Conservation (phyloP, 805 yeast genomes). For the Brettanomyces naardenensis region DNA sequence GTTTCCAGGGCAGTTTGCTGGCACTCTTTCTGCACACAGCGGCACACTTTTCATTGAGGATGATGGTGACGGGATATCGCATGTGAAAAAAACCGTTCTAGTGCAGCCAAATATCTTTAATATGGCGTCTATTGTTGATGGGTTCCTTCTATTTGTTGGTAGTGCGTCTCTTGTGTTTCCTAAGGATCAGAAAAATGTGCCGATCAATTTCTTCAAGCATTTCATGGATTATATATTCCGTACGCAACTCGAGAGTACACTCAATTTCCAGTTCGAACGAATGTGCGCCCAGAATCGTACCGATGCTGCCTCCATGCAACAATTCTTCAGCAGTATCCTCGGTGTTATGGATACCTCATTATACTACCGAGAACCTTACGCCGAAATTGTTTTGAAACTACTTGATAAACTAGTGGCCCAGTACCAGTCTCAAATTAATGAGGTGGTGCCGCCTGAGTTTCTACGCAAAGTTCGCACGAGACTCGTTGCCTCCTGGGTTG, state of each 20-base stretch:
- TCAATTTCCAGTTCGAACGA: constrained; percentile 44
- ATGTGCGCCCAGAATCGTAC: constrained; percentile 30
- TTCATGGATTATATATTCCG: constrained; percentile 61
- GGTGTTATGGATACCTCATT: constrained; percentile 52
- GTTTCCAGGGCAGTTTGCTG: constrained; percentile 53
- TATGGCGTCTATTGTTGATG: constrained; percentile 71
- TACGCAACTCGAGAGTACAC: constrained; percentile 51
- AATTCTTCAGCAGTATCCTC: constrained; percentile 40
- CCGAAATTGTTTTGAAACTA: constrained; percentile 33
- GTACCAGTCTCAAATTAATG: constrained; percentile 25
- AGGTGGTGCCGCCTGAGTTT: constrained; percentile 14
- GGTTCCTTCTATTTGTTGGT: constrained; percentile 60
- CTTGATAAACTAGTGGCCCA: constrained; percentile 32
- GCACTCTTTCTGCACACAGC: constrained; percentile 7
- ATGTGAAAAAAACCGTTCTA: constrained; percentile 52
- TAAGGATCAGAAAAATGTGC: constrained; percentile 19
- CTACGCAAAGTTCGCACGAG: constrained; percentile 6
- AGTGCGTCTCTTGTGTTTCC: constrained; percentile 42
- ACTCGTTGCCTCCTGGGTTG: constrained; percentile 27
- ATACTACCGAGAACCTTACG: constrained; percentile 49
- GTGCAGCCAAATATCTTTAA: constrained; percentile 69
- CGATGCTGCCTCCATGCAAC: constrained; percentile 36
- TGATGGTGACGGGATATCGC: constrained; percentile 43
- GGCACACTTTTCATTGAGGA: constrained; percentile 47
- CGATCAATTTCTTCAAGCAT: constrained; percentile 44